These are phyloP conservation scores for Inga laurina DNA, from an alignment of 306 rosid species.

Conservation along the genomic window DNA sequence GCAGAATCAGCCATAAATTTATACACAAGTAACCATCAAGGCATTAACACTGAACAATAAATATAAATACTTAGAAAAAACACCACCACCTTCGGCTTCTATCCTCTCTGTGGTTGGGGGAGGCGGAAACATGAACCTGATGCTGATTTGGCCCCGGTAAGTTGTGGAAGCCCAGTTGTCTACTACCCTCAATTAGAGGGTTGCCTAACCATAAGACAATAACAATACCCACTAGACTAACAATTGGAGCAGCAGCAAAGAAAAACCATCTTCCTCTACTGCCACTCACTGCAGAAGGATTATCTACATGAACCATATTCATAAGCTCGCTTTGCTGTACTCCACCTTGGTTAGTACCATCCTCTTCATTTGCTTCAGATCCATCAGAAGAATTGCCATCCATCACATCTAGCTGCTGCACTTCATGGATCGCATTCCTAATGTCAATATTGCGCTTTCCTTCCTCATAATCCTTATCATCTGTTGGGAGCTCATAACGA, in stretches of 20 bases:
- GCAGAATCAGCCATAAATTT: constrained; percentile 31
- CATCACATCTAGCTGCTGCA: constrained; percentile 42
- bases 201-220: constrained; percentile 85
- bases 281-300: constrained; percentile 44
- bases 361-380: constrained; percentile 51
- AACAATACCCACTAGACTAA: constrained; percentile 79
- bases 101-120: constrained; percentile 62
- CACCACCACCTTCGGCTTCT: constrained; percentile 93
- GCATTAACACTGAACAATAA: constrained; percentile 31
- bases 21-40: constrained; percentile 28
- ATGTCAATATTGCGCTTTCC: constrained; percentile 50
- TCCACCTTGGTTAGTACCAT: constrained; percentile 36
- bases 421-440: constrained; percentile 43
- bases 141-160: constrained; percentile 43
- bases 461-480: constrained; percentile 86
- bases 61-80: constrained; percentile 49
- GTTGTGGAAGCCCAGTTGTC: constrained; percentile 32
- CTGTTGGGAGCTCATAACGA: constrained; percentile 92
- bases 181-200: constrained; percentile 54
- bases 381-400: constrained; percentile 50
- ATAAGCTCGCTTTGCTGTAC: constrained; percentile 27
- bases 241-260: constrained; percentile 89
- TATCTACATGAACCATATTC: constrained; percentile 25
- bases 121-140: constrained; percentile 31
- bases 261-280: constrained; percentile 80